Evolutionary conservation across 495 filamentous ascomycete species (phyloP), one percentile per base, ranked within the genome.

Genomic region (Hypoxylon trugodes): DNA sequence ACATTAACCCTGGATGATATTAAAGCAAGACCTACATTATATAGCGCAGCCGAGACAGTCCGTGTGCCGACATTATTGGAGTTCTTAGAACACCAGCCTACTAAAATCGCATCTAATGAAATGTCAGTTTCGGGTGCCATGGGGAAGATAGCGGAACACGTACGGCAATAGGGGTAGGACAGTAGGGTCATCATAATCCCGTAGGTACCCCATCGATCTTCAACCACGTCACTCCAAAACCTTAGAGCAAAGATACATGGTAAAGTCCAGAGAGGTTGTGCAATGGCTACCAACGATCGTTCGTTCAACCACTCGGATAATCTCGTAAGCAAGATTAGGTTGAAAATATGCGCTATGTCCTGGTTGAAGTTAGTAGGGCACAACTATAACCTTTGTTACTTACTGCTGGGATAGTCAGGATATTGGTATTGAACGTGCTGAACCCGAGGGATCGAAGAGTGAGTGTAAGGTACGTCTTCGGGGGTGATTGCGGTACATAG

Each of bases 41-140:
- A 91, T 10, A 88, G 52, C 0, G 82, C 81, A 0, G 86, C 85
- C 1, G 82, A 82, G 3, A 92, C 89, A 13, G 87, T 86, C 1
- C 89, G 71, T 0, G 89, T 89, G 2, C 88, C 76, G 12, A 91
- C 89, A 0, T 83, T 83, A n/a, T 88, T 88, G 3, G 86, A 81
- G 69, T 90, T 89, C 24, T 83, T 77, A 1, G 83, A 84, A 7
- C 79, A 83, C 79, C 86, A 86, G 2, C 84, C 87, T 4, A 90
- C 88, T 10, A 89, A 65, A 25, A 91, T 85, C 0, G 89, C 84
- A 61, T 80, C 70, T 73, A 7, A 1, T 5, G 15, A 10, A n/a
- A 37, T 32, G 16, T 58, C 15, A 57, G 45, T 24, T 21, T 3
- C 6, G 13, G 6, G 16, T 9, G 1, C 8, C 15, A 46, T 47